Conservation (phyloP, 139 green algal genomes). For the Chlorella sp. region DNA sequence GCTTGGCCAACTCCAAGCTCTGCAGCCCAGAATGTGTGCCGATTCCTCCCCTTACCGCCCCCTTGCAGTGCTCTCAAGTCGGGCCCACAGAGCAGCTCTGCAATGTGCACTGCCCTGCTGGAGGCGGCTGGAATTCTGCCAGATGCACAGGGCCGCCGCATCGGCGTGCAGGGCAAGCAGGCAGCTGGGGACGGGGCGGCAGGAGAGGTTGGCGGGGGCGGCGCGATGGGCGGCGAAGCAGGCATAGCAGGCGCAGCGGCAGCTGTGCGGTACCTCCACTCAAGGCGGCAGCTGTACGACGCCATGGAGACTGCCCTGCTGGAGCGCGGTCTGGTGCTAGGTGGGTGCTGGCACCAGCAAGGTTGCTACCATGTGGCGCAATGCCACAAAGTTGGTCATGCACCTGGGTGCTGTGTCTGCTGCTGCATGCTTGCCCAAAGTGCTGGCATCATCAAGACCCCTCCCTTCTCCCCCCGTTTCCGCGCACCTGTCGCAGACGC, state of each 20-base stretch:
- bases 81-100: not conserved
- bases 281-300: conserved; percentile 43
- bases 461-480: not conserved
- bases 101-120: not conserved
- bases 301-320: conserved; percentile 48
- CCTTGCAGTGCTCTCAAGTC: not conserved
- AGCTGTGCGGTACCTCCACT: not conserved
- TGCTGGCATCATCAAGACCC: too few species aligned
- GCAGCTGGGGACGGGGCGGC: not conserved
- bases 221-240: not conserved
- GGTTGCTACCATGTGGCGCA: not conserved
- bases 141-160: not conserved
- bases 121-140: conserved; percentile 2
- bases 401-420: not conserved
- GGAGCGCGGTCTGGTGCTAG: conserved; percentile 42
- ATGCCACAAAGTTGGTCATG: not conserved
- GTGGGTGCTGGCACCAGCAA: conserved; percentile 18
- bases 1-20: too few species aligned
- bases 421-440: not conserved
- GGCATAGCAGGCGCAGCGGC: not conserved
- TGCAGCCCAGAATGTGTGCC: too few species aligned
- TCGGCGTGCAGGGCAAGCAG: not conserved
- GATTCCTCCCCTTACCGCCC: too few species aligned
- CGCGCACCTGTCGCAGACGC: conserved; percentile 9
- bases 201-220: not conserved